These are phyloP conservation scores for Schwanniomyces occidentalis DNA, from an alignment of 805 yeast genomes.

Conservation along the genomic window DNA sequence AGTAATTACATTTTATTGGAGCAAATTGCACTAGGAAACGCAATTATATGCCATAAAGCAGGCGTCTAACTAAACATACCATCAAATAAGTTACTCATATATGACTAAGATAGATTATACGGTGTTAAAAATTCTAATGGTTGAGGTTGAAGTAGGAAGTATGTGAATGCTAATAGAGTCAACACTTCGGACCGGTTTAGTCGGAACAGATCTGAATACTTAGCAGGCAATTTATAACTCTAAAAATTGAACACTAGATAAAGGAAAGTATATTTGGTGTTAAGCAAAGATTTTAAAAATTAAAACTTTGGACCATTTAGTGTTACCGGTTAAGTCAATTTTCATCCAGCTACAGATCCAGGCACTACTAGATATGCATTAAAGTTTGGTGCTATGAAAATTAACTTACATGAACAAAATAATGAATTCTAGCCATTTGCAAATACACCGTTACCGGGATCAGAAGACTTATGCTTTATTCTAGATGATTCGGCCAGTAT, in stretches of 20 bases:
- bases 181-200: not conserved
- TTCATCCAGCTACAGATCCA: constrained; percentile 5
- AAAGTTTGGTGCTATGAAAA: constrained; percentile 7
- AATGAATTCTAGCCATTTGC: constrained; percentile 9
- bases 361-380: constrained; percentile 5
- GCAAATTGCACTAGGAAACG: no score
- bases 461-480: constrained; percentile 10
- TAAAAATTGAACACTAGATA: no score
- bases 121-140: no score
- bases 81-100: no score
- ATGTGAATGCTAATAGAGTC: not conserved
- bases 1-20: no score
- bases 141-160: not conserved
- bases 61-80: no score
- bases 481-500: constrained; percentile 1
- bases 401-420: constrained; percentile 9
- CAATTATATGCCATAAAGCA: no score
- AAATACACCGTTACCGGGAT: constrained; percentile 5
- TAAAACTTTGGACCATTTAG: constrained; percentile 9
- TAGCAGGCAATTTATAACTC: not conserved
- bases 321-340: constrained; percentile 8
- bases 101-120: no score
- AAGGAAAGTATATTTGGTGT: no score
- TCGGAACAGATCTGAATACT: not conserved
- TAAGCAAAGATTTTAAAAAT: constrained; percentile 1